These are phyloP conservation scores for Penicillium sp. DNA, from an alignment of 2,329 filamentous ascomycete species.

Conservation along the genomic window DNA sequence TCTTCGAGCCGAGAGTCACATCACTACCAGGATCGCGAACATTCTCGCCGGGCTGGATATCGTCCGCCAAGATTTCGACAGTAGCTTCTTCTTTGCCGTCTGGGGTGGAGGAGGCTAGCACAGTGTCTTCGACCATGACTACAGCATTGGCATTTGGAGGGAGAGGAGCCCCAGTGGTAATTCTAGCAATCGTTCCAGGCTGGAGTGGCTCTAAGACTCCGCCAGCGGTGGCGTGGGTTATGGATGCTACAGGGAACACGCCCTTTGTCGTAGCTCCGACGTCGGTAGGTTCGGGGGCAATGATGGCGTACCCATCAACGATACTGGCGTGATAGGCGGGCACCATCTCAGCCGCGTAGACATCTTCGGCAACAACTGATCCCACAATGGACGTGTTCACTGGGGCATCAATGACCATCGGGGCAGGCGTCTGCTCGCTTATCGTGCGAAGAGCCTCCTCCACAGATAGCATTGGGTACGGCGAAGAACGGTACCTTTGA, in stretches of 20 bases:
- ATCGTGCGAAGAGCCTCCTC: conserved; percentile 76
- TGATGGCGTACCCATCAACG: conserved; percentile 91
- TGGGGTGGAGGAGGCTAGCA: conserved; percentile 71
- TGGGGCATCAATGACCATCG: conserved; percentile 56
- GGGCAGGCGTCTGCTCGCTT: conserved; percentile 67
- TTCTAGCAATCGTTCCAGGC: conserved; percentile 77
- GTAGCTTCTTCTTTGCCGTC: conserved; percentile 83
- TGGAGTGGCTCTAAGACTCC: conserved; percentile 63
- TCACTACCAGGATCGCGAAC: conserved; percentile 90
- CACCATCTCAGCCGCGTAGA: conserved; percentile 77
- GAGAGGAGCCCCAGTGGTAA: conserved; percentile 91
- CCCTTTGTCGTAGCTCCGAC: conserved; percentile 67
- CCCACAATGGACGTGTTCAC: conserved; percentile 70
- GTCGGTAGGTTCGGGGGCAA: conserved; percentile 53
- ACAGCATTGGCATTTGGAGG: conserved; percentile 87
- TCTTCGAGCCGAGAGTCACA: conserved; percentile 65
- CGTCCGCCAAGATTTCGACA: conserved; percentile 79
- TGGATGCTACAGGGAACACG: conserved; percentile 77
- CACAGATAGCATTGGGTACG: conserved; percentile 89
- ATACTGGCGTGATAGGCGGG: conserved; percentile 95
- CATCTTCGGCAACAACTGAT: conserved; percentile 77
- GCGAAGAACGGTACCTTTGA: conserved; percentile 77
- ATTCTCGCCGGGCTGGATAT: conserved; percentile 77
- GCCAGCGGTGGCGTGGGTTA: conserved; percentile 81
- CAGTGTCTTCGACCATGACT: conserved; percentile 95